These are phyloP conservation scores for Pogostemon cablin DNA, from an alignment of 257 asterid genomes.

Conservation along the genomic window DNA sequence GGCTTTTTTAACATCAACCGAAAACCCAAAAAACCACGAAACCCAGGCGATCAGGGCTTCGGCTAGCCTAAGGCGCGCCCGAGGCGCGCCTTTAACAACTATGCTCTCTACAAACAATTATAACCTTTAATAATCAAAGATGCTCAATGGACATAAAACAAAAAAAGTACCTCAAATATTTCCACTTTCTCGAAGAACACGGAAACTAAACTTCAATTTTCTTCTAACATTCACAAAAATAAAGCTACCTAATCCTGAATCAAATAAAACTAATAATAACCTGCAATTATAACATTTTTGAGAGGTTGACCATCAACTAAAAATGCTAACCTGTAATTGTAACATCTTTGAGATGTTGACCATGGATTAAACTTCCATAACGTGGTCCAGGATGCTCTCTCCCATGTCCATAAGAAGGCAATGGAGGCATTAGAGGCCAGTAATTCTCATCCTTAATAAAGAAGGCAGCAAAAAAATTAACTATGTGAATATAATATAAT, in stretches of 20 bases:
- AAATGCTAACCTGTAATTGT: conserved; percentile 59
- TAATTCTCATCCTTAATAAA: conserved; percentile 59
- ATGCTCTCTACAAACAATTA: neutral
- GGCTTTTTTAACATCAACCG: no score
- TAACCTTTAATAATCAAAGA: conserved; percentile 15
- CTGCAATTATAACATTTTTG: conserved; percentile 69
- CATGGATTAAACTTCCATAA: conserved; percentile 81
- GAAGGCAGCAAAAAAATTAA: conserved; percentile 14
- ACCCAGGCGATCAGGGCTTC: no score
- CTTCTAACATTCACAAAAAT: neutral
- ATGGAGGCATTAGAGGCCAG: conserved; percentile 86
- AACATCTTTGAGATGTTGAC: conserved; percentile 76
- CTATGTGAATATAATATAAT: conserved; percentile 10
- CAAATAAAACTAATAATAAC: conserved; percentile 31
- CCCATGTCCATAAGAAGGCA: conserved; percentile 81
- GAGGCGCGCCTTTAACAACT: no score
- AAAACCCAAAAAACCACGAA: no score
- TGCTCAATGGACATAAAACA: neutral
- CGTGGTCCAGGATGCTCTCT: conserved; percentile 82
- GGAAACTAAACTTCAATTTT: neutral
- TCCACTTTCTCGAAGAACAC: conserved; percentile 10
- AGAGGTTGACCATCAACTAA: conserved; percentile 65
- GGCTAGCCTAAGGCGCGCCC: no score
- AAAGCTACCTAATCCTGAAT: conserved; percentile 13
- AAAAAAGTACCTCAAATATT: conserved; percentile 6